Base-by-base conservation (phyloP, 345 rosid species). In the Turnera subulata region DNA sequence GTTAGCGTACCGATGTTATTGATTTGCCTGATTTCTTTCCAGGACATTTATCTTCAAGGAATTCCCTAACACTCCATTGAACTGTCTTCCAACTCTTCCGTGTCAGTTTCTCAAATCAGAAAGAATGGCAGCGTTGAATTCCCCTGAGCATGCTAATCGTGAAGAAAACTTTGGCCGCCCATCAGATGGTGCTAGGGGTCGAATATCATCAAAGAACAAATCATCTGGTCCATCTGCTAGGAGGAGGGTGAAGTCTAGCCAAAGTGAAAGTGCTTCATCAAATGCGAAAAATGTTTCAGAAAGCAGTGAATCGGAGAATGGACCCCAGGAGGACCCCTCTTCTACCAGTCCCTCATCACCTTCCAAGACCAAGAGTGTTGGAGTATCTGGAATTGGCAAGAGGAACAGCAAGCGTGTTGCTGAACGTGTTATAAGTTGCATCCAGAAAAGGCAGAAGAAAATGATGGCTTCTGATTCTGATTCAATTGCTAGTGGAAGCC, bases 231-330 rank as follows among this genome's bases (percentile, higher is more conserved):
- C 73, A 66, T 65, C 79, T 59, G 61, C 65, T 44, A 72, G 76
- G 64, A 82, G 61, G 73, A 80, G 79, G 66, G 37, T 65, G 46
- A 90, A 84, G 62, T 77, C 90, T 56, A 65, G 73, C 76, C 90
- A 82, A 67, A 81, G 89, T 73, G 97, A 90, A 79, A 90, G 96
- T 78, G 95, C 99, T 19, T 90, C 96, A 6, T 90, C 96, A 59
- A 94, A 81, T 74, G 92, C 76, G n/a, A 88, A 82, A 79, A 78
- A 74, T 62, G 51, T 74, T 56, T 76, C 85, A 64, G 97, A 77
- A 59, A 81, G 95, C 68, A 93, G 99, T 58, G 99, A 90, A 59
- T 90, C 97, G 40, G 99, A 87, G 74, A 78, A 67, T 23, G 89
- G 88, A 66, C 78, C 76, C 38, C 70, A 61, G 67, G 86, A 73